Evolutionary conservation across 176 grass and related monocot species (phyloP).

Genomic region (Musa itinerans): DNA sequence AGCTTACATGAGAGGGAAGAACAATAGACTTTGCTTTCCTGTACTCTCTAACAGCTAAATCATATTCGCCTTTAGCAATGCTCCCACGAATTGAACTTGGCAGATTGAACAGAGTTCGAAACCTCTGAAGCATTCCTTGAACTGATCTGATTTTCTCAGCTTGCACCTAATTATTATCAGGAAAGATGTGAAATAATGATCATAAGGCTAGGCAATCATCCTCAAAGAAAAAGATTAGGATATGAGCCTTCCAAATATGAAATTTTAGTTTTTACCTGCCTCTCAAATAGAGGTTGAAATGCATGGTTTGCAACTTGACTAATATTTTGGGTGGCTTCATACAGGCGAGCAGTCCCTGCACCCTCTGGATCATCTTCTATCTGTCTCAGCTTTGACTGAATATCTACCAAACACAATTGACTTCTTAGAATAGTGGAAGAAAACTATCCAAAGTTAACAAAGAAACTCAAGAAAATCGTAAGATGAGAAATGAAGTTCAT

Average conservation of each 20-base stretch:
- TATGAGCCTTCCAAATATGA: constrained; percentile 7
- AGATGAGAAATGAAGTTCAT: constrained; percentile 17
- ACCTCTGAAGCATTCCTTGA: constrained; percentile 99
- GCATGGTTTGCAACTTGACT: constrained; percentile 70
- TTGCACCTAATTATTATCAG: constrained; percentile 48
- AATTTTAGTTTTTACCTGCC: constrained; percentile 58
- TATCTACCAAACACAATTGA: constrained; percentile 40
- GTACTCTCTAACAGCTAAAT: constrained; percentile 99
- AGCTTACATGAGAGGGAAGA: constrained; percentile 93
- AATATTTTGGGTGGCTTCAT: constrained; percentile 86
- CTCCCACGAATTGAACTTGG: constrained; percentile 90
- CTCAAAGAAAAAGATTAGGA: background rate
- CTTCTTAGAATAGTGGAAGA: constrained; percentile 25
- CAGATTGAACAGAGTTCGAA: constrained; percentile 90
- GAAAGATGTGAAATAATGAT: background rate
- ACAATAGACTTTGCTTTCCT: constrained; percentile 99
- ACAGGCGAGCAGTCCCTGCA: constrained; percentile 81
- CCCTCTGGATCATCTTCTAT: constrained; percentile 99
- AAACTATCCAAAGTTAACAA: constrained; percentile 11
- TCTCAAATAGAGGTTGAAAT: constrained; percentile 95
- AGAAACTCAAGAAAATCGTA: constrained; percentile 6
- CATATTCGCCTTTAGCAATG: constrained; percentile 96
- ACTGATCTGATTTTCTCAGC: constrained; percentile 99
- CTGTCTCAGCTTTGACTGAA: constrained; percentile 85
- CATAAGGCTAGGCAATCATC: constrained; percentile 23